phyloP scores from a whole-genome alignment of 371 early-diverging fungal genomes.

The Mucor lusitanicus region DNA sequence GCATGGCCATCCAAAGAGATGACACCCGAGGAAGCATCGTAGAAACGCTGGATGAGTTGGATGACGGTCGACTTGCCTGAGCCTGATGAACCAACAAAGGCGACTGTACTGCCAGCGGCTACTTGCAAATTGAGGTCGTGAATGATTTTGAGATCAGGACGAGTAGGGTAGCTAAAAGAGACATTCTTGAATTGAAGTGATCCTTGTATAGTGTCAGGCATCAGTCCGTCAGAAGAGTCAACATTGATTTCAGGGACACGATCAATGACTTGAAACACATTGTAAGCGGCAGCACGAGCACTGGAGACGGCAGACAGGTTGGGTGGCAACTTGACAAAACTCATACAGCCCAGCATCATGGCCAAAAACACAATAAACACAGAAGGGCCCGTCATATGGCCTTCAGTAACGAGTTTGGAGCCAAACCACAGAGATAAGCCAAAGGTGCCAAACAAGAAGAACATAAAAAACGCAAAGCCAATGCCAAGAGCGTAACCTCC shows the following conservation, averaged over 20 bases:
- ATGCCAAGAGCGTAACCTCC: constrained; percentile 53
- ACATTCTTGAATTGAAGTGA: constrained; percentile 66
- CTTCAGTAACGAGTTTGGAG: constrained; percentile 51
- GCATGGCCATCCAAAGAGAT: constrained; percentile 60
- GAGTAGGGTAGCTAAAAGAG: constrained; percentile 66
- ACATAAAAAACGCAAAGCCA: constrained; percentile 64
- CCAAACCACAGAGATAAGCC: constrained; percentile 84
- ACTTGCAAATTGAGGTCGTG: constrained; percentile 59
- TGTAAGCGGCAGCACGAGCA: constrained; percentile 67
- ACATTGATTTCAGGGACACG: constrained; percentile 69
- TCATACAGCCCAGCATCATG: constrained; percentile 62
- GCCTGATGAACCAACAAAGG: constrained; percentile 71
- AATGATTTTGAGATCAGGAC: constrained; percentile 59
- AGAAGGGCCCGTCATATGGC: constrained; percentile 43
- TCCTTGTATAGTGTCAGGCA: constrained; percentile 30
- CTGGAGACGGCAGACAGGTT: constrained; percentile 58
- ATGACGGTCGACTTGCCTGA: constrained; percentile 71
- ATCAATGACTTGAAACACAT: constrained; percentile 78
- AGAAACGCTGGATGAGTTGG: constrained; percentile 65
- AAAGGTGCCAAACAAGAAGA: constrained; percentile 64
- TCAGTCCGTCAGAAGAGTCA: constrained; percentile 39
- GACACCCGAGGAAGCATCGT: constrained; percentile 57
- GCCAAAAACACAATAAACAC: constrained; percentile 72
- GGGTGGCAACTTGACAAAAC: constrained; percentile 52
- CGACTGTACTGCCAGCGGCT: constrained; percentile 61